Evolutionary conservation across 768 basidiomycete species (phyloP).

Genomic region (Tubosaeta brunneosetosa): DNA sequence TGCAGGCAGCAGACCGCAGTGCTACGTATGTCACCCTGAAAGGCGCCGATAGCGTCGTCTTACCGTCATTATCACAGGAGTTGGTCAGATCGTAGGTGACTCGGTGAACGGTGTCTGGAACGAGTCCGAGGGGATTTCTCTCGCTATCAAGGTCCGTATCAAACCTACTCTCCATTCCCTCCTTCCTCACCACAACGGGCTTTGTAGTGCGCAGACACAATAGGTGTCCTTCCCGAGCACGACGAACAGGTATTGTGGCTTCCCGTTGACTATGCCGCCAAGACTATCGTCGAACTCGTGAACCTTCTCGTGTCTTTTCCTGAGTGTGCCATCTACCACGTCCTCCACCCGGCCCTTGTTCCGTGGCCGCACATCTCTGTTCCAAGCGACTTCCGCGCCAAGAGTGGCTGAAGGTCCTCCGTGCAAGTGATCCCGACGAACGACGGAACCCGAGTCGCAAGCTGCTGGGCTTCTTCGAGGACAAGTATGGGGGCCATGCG

Average conservation of each 20-base stretch:
- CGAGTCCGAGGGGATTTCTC: slow-evolving; percentile 41
- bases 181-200: not conserved
- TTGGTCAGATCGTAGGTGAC: slow-evolving; percentile 55
- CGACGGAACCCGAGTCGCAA: slow-evolving; percentile 23
- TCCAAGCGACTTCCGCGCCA: slow-evolving; percentile 18
- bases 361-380: slow-evolving; percentile 36
- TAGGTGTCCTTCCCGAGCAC: slow-evolving; percentile 32
- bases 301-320: not conserved
- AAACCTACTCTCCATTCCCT: too few relatives aligned
- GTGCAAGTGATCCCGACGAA: slow-evolving; percentile 21
- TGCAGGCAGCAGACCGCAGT: slow-evolving; percentile 20
- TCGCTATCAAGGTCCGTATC: slow-evolving; percentile 28
- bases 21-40: slow-evolving; percentile 15
- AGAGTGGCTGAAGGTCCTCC: slow-evolving; percentile 22
- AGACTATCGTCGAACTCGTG: slow-evolving; percentile 44
- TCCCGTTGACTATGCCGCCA: slow-evolving; percentile 49
- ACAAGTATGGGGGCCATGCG: slow-evolving; percentile 18
- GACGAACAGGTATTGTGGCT: slow-evolving; percentile 43
- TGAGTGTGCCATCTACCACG: slow-evolving; percentile 21
- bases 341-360: slow-evolving; percentile 16
- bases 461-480: slow-evolving; percentile 23
- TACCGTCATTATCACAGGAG: slow-evolving; percentile 28
- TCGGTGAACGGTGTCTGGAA: slow-evolving; percentile 48
- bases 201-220: slow-evolving; percentile 35
- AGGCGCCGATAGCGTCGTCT: too few relatives aligned